These are phyloP conservation scores for Tremella yokohamensis DNA, from an alignment of 768 basidiomycete genomes.

Conservation along the genomic window DNA sequence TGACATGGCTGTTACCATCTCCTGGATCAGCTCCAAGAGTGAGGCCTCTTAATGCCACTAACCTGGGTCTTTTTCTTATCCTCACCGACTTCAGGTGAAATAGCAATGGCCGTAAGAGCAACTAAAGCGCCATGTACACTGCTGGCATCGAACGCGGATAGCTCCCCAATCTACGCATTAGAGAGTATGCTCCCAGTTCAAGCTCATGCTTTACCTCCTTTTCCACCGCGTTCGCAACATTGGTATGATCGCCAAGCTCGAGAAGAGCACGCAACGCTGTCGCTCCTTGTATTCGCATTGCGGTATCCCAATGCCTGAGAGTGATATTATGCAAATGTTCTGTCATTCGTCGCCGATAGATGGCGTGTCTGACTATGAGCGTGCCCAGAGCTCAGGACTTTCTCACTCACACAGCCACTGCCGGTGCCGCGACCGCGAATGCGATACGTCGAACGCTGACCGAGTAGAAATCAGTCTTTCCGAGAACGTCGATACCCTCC, in stretches of 20 bases:
- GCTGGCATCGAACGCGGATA: constrained; percentile 64
- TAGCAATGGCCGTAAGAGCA: constrained; percentile 63
- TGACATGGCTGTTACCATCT: constrained; percentile 67
- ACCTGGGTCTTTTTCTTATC: no score
- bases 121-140: constrained; percentile 81
- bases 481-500: constrained; percentile 88
- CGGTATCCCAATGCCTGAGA: constrained; percentile 81
- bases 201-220: constrained; percentile 32
- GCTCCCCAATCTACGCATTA: constrained; percentile 37
- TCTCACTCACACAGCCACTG: constrained; percentile 72
- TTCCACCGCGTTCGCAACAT: constrained; percentile 24
- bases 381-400: neutral
- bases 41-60: neutral
- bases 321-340: constrained; percentile 71
- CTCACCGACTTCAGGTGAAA: no score
- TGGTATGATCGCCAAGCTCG: constrained; percentile 55
- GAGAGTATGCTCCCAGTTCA: no score
- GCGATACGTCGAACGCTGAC: constrained; percentile 80
- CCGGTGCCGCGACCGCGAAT: constrained; percentile 76
- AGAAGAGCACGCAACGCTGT: constrained; percentile 70
- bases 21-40: neutral
- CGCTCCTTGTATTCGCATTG: constrained; percentile 73
- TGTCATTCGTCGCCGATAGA: constrained; percentile 68
- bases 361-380: constrained; percentile 61
- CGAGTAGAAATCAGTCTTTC: constrained; percentile 91